Conservation (phyloP, 140 eudicot genomes). For the Anethum foeniculum region DNA sequence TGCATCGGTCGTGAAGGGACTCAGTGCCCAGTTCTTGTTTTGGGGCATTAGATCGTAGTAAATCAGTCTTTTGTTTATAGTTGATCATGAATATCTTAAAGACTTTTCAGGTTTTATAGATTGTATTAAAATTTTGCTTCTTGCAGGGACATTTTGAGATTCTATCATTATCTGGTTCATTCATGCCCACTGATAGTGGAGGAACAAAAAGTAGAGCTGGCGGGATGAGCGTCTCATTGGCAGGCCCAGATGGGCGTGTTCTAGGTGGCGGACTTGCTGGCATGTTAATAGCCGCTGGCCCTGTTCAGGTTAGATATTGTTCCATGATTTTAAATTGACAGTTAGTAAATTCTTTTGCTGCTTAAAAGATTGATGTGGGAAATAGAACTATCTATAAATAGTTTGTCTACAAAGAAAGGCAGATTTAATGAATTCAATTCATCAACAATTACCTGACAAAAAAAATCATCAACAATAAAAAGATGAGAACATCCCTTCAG, state of each 20-base stretch:
- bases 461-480: background rate
- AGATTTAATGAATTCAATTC: background rate
- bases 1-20: background rate
- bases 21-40: background rate
- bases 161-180: conserved; percentile 67
- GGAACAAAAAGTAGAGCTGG: conserved; percentile 65
- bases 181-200: conserved; percentile 57
- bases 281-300: conserved; percentile 68
- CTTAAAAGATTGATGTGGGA: background rate
- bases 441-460: background rate
- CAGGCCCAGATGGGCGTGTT: conserved; percentile 87
- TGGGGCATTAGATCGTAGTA: background rate
- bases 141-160: conserved; percentile 87
- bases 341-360: background rate
- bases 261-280: conserved; percentile 90
- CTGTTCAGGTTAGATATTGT: conserved; percentile 71
- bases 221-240: conserved; percentile 89
- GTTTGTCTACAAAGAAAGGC: background rate
- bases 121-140: conserved; percentile 13
- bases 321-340: background rate
- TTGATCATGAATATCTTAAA: background rate
- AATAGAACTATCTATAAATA: background rate
- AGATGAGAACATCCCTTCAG: background rate
- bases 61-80: background rate
- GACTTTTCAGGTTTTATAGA: background rate